phyloP scores from a whole-genome alignment of 106 monocot species.

The Platanthera guangdongensis region DNA sequence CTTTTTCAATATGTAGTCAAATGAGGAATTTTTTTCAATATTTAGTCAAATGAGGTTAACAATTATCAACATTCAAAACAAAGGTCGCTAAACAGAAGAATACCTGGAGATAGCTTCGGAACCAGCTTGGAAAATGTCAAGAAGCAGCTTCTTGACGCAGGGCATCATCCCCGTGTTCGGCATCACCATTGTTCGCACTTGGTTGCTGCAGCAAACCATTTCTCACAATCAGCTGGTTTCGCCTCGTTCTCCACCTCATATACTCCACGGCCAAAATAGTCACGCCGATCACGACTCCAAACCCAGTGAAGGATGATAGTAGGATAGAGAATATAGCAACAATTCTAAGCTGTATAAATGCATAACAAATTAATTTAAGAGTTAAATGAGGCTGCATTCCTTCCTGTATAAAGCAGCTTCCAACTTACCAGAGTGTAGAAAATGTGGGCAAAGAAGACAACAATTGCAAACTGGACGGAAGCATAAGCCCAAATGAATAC shows the following conservation, averaged over 20 bases:
- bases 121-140: constrained; percentile 10
- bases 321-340: constrained; percentile 61
- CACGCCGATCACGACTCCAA: constrained; percentile 78
- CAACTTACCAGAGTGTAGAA: constrained; percentile 74
- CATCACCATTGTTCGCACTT: constrained; percentile 10
- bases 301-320: constrained; percentile 85
- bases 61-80: background rate
- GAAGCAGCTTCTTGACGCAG: constrained; percentile 22
- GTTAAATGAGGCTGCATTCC: too few relatives aligned
- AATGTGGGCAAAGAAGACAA: constrained; percentile 90
- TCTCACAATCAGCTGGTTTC: constrained; percentile 25
- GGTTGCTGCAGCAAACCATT: constrained; percentile 18
- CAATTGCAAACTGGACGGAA: constrained; percentile 87
- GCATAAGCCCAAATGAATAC: constrained; percentile 89
- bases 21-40: too few relatives aligned
- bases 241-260: constrained; percentile 63
- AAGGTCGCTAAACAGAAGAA: background rate
- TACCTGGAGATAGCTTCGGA: constrained; percentile 12
- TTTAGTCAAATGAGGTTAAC: background rate
- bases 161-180: background rate
- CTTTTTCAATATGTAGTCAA: too few relatives aligned
- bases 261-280: constrained; percentile 68
- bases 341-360: constrained; percentile 50
- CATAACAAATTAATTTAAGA: constrained; percentile 2
- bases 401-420: background rate